phyloP scores from a whole-genome alignment of 2,329 filamentous ascomycete species.

The Coniosporium tulheliwenetii region DNA sequence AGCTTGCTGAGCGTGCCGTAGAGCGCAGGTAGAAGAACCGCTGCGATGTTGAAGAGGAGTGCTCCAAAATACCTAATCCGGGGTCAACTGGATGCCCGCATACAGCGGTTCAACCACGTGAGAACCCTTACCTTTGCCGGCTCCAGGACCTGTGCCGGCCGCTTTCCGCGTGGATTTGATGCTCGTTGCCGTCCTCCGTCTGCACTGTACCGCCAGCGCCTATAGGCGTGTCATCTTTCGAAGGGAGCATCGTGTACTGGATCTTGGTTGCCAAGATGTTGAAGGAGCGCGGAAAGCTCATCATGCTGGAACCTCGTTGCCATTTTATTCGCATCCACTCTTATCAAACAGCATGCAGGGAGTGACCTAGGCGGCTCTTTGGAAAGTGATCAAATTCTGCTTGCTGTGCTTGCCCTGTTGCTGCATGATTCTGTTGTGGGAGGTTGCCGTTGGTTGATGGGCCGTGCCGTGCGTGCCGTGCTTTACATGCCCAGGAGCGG shows the following conservation, averaged over 20 bases:
- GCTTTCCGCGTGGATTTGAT: background rate
- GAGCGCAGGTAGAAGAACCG: slow-evolving; percentile 51
- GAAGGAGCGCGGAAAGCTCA: no score
- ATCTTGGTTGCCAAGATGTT: no score
- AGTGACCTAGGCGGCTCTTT: no score
- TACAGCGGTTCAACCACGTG: background rate
- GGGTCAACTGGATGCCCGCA: background rate
- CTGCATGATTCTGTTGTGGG: no score
- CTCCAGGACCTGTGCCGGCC: background rate
- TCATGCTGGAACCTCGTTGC: no score
- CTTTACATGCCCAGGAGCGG: no score
- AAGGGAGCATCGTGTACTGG: background rate
- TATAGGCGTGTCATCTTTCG: background rate
- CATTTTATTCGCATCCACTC: no score
- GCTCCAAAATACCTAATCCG: slow-evolving; percentile 34
- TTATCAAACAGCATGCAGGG: no score
- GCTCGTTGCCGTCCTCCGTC: background rate
- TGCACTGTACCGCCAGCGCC: background rate
- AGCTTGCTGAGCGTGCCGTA: slow-evolving; percentile 53
- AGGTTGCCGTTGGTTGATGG: no score
- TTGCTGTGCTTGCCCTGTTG: no score
- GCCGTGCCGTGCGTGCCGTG: no score
- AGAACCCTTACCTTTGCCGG: background rate
- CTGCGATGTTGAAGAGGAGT: slow-evolving; percentile 44
- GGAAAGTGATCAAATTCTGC: no score